Base-by-base conservation (phyloP, 495 filamentous ascomycete genomes). In the Xanthoparmelia taractica region DNA sequence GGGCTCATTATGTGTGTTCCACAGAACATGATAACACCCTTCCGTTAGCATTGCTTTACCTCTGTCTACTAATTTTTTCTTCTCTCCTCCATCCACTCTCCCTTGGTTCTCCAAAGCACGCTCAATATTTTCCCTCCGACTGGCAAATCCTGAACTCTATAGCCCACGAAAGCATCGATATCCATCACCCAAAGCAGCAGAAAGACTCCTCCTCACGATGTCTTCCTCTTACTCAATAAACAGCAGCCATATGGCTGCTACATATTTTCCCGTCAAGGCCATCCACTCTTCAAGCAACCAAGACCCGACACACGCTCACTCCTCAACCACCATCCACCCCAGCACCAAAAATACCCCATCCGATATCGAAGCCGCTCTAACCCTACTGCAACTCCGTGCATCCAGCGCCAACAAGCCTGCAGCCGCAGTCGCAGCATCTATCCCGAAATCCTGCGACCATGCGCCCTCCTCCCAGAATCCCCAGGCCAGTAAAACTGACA, bases 401-500 rank as follows among this genome's bases (percentile, higher is more conserved):
- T 13, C 45, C 45, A 27, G 23, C 10, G 27, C 45, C 23, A 7
- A 48, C 1, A 27, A 48, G 5, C 20, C 43, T 23, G n/a, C n/a
- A 6, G n/a, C 20, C n/a, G n/a, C 20, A 8, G 8, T 27, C 45
- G 2, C 4, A 3, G 10, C n/a, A 7, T 25, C 23, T 10, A 48
- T 25, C 1, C 5, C 2, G n/a, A n/a, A n/a, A n/a, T n/a, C n/a
- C n/a, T n/a, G n/a, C n/a, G n/a, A n/a, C n/a, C n/a, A n/a, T n/a
- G n/a, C n/a, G n/a, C n/a, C n/a, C n/a, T n/a, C n/a, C n/a, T n/a
- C n/a, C n/a, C n/a, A n/a, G n/a, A n/a, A n/a, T n/a, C n/a, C n/a
- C n/a, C n/a, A n/a, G n/a, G n/a, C n/a, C 8, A 7, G 5, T 11
- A 27, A 12, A 13, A 20, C 0, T 1, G 4, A 1, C 10, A 3